phyloP scores from a whole-genome alignment of 2,329 filamentous ascomycete species.

The Paramyrothecium sp. region DNA sequence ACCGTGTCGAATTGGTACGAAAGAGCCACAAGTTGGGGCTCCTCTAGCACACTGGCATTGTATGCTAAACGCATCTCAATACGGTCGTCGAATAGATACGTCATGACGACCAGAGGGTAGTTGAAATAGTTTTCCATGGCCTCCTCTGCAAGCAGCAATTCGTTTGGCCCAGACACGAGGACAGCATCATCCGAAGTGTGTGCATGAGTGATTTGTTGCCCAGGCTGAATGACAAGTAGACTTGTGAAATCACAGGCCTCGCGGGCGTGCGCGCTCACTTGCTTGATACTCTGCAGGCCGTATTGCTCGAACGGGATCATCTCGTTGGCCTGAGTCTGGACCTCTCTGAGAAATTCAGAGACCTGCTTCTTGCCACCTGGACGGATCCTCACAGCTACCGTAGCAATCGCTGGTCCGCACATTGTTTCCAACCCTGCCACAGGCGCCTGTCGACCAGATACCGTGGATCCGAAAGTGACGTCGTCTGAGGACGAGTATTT shows the following conservation, averaged over 20 bases:
- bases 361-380: neutral
- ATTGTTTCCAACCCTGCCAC: constrained; percentile 22
- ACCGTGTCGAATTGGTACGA: neutral
- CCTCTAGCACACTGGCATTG: neutral
- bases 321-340: neutral
- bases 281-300: constrained; percentile 53
- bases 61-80: neutral
- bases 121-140: neutral
- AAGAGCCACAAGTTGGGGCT: neutral
- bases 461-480: constrained; percentile 22
- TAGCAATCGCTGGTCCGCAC: constrained; percentile 26
- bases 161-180: neutral
- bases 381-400: constrained; percentile 21
- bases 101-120: neutral
- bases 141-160: neutral
- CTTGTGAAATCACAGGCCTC: constrained; percentile 51
- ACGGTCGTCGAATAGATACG: neutral
- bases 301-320: constrained; percentile 45
- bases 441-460: constrained; percentile 24
- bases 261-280: constrained; percentile 47
- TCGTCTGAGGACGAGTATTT: constrained; percentile 14
- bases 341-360: neutral
- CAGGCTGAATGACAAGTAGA: neutral
- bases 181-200: constrained; percentile 10
- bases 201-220: neutral